Conservation (phyloP, 768 basidiomycete genomes). For the Boletus insuetus region DNA sequence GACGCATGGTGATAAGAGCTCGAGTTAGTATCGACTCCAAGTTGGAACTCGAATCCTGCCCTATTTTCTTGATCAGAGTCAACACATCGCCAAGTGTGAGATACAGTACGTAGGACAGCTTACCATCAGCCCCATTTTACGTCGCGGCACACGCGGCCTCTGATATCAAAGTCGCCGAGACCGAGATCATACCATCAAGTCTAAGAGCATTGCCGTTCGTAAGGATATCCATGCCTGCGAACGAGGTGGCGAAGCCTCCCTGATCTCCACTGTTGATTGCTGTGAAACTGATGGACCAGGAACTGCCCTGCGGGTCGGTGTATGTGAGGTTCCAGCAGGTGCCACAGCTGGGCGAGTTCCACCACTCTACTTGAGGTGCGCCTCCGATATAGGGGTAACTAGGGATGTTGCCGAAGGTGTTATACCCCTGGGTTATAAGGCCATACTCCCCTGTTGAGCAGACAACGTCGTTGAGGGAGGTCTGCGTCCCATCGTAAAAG, state of each 20-base stretch:
- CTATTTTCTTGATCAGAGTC: too few species aligned
- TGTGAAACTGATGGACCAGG: conserved; percentile 43
- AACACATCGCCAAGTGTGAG: too few species aligned
- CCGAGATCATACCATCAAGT: conserved; percentile 27
- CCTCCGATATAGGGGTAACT: conserved; percentile 49
- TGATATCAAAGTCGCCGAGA: conserved; percentile 21
- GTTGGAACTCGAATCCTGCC: too few species aligned
- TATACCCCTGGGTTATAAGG: not conserved
- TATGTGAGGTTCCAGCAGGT: conserved; percentile 60
- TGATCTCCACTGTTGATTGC: conserved; percentile 49
- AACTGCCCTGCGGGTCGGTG: conserved; percentile 26
- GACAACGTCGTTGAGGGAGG: conserved; percentile 42
- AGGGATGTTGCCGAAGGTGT: not conserved
- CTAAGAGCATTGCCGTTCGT: conserved; percentile 29
- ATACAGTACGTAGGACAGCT: too few species aligned
- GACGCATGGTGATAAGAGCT: too few species aligned
- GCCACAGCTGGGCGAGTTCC: conserved; percentile 52
- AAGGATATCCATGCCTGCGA: conserved; percentile 35
- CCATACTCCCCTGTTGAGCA: conserved; percentile 53
- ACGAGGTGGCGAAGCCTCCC: conserved; percentile 37
- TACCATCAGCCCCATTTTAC: too few species aligned
- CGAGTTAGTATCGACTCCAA: too few species aligned
- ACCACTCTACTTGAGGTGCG: conserved; percentile 47
- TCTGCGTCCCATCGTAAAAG: conserved; percentile 44
- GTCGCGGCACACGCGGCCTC: conserved; percentile 6